Evolutionary conservation across 169 alveolate species (phyloP).

Genomic region (Eimeria tenella): DNA sequence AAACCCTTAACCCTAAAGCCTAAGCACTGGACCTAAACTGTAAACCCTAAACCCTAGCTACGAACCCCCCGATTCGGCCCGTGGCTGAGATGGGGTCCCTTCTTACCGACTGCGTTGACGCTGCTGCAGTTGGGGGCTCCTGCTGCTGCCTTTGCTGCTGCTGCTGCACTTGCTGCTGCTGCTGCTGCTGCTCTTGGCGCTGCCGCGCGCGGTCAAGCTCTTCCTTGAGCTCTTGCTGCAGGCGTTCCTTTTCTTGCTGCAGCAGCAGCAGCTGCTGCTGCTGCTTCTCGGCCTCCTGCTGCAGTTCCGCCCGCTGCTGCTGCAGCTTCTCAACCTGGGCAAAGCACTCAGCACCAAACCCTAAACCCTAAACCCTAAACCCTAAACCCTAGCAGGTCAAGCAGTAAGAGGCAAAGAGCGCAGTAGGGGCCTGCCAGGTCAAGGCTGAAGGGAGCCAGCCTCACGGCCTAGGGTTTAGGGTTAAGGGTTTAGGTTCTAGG

Average conservation of each 20-base stretch:
- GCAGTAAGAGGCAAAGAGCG: neutral
- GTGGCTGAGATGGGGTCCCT: neutral
- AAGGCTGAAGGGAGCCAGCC: too few species aligned
- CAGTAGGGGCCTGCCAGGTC: too few species aligned
- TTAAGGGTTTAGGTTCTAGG: neutral
- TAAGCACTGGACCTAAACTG: neutral
- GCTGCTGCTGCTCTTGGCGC: neutral
- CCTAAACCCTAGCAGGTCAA: neutral
- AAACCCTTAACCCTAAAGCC: slow-evolving; percentile 40
- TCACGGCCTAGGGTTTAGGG: neutral
- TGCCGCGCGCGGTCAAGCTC: neutral
- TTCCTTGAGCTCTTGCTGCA: neutral
- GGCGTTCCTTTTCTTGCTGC: neutral
- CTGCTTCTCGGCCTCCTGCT: neutral
- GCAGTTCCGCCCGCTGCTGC: slow-evolving; percentile 17
- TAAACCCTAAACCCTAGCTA: slow-evolving; percentile 34
- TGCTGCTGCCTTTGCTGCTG: neutral
- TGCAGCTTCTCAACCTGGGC: neutral
- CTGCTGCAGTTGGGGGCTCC: neutral
- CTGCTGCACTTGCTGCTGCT: slow-evolving; percentile 1
- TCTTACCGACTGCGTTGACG: neutral
- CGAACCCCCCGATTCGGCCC: neutral
- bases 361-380: slow-evolving; percentile 51
- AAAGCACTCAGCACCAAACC: neutral
- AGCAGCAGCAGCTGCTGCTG: slow-evolving; percentile 23